A percentile compares a stretch with the other conserved stretches of the same genome.
Conservation (phyloP, 177 flowering plant genomes). For the Vitis hybrid region DNA sequence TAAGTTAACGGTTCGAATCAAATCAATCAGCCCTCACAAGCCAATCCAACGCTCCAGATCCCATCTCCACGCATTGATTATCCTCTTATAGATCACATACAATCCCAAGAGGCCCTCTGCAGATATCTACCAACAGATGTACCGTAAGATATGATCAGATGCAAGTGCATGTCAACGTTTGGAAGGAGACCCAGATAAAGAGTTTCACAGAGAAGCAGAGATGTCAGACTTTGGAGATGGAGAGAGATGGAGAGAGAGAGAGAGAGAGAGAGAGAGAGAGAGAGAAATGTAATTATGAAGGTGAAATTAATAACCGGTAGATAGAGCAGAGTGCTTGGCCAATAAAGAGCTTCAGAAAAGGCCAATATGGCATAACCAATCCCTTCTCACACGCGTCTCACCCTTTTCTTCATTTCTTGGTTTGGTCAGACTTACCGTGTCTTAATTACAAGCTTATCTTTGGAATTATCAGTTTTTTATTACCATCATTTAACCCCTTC, state of each 20-base stretch:
- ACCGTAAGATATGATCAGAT: constrained; percentile 22
- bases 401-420: constrained; percentile 12
- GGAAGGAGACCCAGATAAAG: constrained; percentile 10
- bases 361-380: constrained; percentile 38
- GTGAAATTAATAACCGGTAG: constrained; percentile 6
- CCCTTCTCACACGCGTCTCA: constrained; percentile 32
- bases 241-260: constrained; percentile 6
- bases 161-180: constrained; percentile 26
- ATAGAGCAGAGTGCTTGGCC: background rate
- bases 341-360: constrained; percentile 10
- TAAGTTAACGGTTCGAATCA: no score
- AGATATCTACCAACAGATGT: constrained; percentile 26
- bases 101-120: background rate
- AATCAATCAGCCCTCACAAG: no score
- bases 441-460: constrained; percentile 22
- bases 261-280: background rate
- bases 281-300: constrained; percentile 3
- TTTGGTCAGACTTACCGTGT: constrained; percentile 12
- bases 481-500: background rate
- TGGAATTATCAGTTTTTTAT: constrained; percentile 3
- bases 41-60: no score
- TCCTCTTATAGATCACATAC: no score
- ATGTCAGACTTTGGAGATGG: constrained; percentile 22
- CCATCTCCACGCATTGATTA: no score
- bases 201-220: constrained; percentile 2